phyloP scores from a whole-genome alignment of 208 protist genomes.

The Leishmania gerbilli region DNA sequence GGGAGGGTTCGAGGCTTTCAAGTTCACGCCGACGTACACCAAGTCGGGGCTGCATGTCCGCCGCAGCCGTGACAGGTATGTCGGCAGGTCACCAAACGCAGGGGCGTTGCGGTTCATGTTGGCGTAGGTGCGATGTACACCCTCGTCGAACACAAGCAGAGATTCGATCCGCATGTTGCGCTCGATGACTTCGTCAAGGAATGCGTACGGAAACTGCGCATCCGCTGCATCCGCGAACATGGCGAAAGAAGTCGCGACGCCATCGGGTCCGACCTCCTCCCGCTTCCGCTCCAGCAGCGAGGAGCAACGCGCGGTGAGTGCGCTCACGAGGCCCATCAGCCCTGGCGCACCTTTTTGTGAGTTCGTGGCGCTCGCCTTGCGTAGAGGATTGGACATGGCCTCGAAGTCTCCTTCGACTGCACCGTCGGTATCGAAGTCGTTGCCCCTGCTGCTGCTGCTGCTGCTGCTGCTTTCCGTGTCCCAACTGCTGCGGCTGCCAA shows the following conservation, averaged over 20 bases:
- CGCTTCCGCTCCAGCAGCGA: constrained; percentile 21
- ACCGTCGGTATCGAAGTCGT: not conserved
- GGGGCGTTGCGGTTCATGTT: constrained; percentile 67
- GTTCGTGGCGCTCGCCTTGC: not conserved
- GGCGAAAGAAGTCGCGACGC: constrained; percentile 12
- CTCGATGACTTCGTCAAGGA: constrained; percentile 76
- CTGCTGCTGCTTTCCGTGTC: constrained; percentile 4
- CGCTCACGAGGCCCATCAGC: constrained; percentile 19
- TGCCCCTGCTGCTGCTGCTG: not conserved
- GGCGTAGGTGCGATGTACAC: constrained; percentile 66
- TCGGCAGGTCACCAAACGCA: constrained; percentile 68
- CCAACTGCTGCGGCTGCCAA: not conserved
- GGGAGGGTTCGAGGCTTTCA: constrained; percentile 17
- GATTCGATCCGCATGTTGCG: constrained; percentile 48
- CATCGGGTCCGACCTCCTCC: not conserved
- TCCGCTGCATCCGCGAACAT: constrained; percentile 24
- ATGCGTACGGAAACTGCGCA: constrained; percentile 73
- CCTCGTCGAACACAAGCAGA: constrained; percentile 75
- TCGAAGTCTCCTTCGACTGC: not conserved
- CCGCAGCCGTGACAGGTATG: constrained; percentile 84
- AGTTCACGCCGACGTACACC: constrained; percentile 88
- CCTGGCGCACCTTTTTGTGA: constrained; percentile 2
- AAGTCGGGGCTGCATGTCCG: constrained; percentile 85
- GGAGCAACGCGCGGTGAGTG: constrained; percentile 9
- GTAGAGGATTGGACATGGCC: no score